Conservation (phyloP, 2,329 filamentous ascomycete genomes). For the Berkeleyomyces basicola region DNA sequence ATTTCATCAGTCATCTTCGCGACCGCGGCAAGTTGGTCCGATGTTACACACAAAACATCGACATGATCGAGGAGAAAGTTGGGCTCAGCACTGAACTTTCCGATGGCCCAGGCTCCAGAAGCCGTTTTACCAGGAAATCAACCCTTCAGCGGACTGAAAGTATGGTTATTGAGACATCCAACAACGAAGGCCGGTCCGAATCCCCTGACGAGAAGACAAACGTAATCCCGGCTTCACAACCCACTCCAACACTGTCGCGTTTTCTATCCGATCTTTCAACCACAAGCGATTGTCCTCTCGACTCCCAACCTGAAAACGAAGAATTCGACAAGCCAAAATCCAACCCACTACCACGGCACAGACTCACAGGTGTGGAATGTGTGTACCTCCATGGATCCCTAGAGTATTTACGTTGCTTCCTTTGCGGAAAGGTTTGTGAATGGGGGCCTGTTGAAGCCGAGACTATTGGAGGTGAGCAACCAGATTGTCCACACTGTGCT, state of each 20-base stretch:
- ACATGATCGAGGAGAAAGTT: slow-evolving; percentile 54
- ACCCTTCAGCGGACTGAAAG: slow-evolving; percentile 13
- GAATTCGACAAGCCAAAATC: slow-evolving; percentile 1
- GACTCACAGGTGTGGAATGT: slow-evolving; percentile 35
- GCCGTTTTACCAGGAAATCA: slow-evolving; percentile 36
- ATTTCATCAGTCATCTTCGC: slow-evolving; percentile 49
- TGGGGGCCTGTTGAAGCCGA: slow-evolving; percentile 43
- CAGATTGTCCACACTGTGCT: slow-evolving; percentile 49
- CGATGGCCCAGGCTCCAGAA: slow-evolving; percentile 43
- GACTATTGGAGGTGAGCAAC: slow-evolving; percentile 46
- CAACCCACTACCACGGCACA: slow-evolving; percentile 14
- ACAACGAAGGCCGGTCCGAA: not conserved
- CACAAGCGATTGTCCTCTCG: not conserved
- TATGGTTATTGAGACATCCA: slow-evolving; percentile 8
- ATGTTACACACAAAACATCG: slow-evolving; percentile 63
- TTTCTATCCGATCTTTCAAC: slow-evolving; percentile 6
- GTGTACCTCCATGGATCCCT: slow-evolving; percentile 61
- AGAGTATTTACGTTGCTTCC: slow-evolving; percentile 44
- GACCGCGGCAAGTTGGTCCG: slow-evolving; percentile 52
- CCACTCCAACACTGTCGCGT: slow-evolving; percentile 1
- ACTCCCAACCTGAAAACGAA: slow-evolving; percentile 1
- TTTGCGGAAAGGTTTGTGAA: slow-evolving; percentile 38
- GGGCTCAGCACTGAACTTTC: slow-evolving; percentile 46
- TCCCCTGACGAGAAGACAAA: not conserved
- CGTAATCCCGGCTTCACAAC: slow-evolving; percentile 2